phyloP scores from a whole-genome alignment of 2,329 filamentous ascomycete genomes.

The Cephalotrichum gorgonifer region DNA sequence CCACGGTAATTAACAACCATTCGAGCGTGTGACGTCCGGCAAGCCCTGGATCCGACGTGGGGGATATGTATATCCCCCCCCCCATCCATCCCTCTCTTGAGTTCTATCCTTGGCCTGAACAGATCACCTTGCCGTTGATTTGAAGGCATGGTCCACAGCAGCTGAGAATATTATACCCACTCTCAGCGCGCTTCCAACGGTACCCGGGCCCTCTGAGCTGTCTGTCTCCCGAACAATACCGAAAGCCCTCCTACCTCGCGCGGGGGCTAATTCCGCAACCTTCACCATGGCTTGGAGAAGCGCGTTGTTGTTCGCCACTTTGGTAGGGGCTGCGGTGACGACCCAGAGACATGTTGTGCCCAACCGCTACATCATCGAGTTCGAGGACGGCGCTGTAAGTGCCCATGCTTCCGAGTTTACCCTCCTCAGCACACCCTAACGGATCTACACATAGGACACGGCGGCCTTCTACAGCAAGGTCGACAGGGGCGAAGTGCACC shows the following conservation, averaged over 20 bases:
- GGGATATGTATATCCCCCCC: background rate
- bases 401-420: background rate
- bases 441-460: constrained; percentile 24
- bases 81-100: background rate
- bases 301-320: constrained; percentile 23
- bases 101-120: background rate
- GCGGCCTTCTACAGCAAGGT: constrained; percentile 27
- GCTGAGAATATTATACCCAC: background rate
- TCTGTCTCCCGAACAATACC: background rate
- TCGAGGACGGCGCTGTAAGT: constrained; percentile 36
- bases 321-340: constrained; percentile 17
- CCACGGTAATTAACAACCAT: background rate
- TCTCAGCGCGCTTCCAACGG: background rate
- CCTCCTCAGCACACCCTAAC: background rate
- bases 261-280: background rate
- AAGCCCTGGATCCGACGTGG: background rate
- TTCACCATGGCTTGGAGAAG: constrained; percentile 26
- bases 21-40: background rate
- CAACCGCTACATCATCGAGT: constrained; percentile 43
- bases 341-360: constrained; percentile 19
- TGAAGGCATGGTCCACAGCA: background rate
- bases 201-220: background rate
- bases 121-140: background rate
- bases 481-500: constrained; percentile 24
- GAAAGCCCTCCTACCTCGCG: background rate